phyloP scores from a whole-genome alignment of 768 basidiomycete species.

The Gymnopilus dilepis region DNA sequence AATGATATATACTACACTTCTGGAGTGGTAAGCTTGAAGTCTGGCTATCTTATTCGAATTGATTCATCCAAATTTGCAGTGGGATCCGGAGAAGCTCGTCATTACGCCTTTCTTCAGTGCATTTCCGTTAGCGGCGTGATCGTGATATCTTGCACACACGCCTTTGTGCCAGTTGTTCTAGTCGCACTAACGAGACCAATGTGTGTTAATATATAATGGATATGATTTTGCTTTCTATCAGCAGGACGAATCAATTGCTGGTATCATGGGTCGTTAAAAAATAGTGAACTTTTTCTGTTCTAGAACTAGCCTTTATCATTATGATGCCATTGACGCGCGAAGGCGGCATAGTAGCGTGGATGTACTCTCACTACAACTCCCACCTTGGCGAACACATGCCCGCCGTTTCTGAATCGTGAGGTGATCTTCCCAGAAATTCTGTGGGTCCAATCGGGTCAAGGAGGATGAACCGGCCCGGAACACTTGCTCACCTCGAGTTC shows the following conservation, averaged over 20 bases:
- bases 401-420: no score
- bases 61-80: constrained; percentile 40
- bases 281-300: no score
- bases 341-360: neutral
- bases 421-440: neutral
- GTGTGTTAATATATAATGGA: no score
- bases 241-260: no score
- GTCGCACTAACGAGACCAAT: no score
- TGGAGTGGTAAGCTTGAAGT: constrained; percentile 36
- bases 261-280: no score
- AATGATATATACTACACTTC: constrained; percentile 47
- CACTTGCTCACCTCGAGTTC: neutral
- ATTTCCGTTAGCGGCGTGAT: constrained; percentile 20
- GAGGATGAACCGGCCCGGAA: neutral
- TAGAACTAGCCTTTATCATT: no score
- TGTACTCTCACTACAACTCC: neutral
- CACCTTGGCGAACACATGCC: constrained; percentile 3
- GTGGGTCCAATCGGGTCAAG: neutral
- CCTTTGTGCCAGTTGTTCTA: no score
- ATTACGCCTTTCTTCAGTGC: constrained; percentile 48
- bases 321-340: no score
- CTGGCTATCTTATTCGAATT: neutral
- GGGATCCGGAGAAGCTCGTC: constrained; percentile 62
- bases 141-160: neutral
- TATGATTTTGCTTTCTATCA: no score